These are phyloP conservation scores for Xerocomus brunneocitrinus DNA, from an alignment of 768 basidiomycete genomes.

Conservation along the genomic window DNA sequence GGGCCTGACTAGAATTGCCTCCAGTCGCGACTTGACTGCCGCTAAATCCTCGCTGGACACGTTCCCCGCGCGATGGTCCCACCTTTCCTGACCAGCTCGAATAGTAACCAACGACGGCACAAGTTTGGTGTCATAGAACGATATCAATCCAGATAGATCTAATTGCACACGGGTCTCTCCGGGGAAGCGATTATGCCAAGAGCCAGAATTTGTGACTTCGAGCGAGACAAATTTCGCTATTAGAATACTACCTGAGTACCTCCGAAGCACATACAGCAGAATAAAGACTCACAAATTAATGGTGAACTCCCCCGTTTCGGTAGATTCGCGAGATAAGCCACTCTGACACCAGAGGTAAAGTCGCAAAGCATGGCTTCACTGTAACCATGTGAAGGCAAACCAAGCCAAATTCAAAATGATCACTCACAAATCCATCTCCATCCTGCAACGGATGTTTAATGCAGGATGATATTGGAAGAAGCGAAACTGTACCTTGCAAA, in stretches of 20 bases:
- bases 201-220: constrained; percentile 9
- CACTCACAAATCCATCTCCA: constrained; percentile 49
- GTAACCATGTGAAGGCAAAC: neutral
- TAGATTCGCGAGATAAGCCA: constrained; percentile 31
- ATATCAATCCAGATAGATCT: constrained; percentile 15
- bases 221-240: neutral
- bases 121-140: constrained; percentile 21
- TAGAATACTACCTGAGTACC: neutral
- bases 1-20: constrained; percentile 1
- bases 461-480: neutral
- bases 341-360: constrained; percentile 37
- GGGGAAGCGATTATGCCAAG: constrained; percentile 23
- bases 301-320: neutral
- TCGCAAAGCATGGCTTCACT: constrained; percentile 50
- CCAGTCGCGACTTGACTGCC: constrained; percentile 1
- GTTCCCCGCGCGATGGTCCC: constrained; percentile 12
- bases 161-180: constrained; percentile 20
- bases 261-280: too few species aligned
- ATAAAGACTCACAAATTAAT: neutral
- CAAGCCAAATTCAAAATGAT: neutral
- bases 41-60: constrained; percentile 8
- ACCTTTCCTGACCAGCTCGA: constrained; percentile 11
- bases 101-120: constrained; percentile 9
- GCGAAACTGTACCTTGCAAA: constrained; percentile 24
- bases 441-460: constrained; percentile 25